Conservation (phyloP, 1,284 basidiomycete genomes). For the Puccinia polysora region DNA sequence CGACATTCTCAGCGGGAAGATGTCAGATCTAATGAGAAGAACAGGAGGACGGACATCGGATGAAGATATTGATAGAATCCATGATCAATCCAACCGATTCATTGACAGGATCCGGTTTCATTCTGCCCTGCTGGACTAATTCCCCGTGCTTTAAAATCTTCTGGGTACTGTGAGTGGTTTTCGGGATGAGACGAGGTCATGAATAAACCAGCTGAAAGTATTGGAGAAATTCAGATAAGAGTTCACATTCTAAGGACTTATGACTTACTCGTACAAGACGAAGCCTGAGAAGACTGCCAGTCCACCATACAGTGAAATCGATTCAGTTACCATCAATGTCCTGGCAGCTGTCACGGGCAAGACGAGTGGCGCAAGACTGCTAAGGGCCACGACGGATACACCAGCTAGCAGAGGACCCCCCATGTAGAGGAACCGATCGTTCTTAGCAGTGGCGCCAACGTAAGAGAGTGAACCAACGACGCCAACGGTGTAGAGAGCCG, state of each 20-base stretch:
- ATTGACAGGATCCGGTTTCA: conserved; percentile 68
- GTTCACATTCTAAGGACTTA: neutral
- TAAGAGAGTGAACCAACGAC: conserved; percentile 78
- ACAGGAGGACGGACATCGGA: conserved; percentile 11
- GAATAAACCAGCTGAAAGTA: neutral
- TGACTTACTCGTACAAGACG: conserved; percentile 69
- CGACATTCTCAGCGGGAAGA: neutral
- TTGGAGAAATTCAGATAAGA: neutral
- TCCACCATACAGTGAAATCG: conserved; percentile 76
- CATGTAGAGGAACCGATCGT: conserved; percentile 77
- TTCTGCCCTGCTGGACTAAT: conserved; percentile 64
- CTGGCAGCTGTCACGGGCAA: conserved; percentile 71
- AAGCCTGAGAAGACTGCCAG: conserved; percentile 81
- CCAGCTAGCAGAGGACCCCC: conserved; percentile 63
- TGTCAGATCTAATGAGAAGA: neutral
- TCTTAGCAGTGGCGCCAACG: conserved; percentile 79
- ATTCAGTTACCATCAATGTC: conserved; percentile 69
- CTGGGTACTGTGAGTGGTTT: conserved; percentile 22
- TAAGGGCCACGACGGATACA: conserved; percentile 78
- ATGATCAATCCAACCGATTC: conserved; percentile 71
- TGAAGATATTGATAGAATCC: conserved; percentile 68
- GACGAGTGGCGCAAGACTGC: conserved; percentile 77
- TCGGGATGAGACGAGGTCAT: neutral
- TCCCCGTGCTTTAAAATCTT: conserved; percentile 72
- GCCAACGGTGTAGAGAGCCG: conserved; percentile 80